Conservation (phyloP, 108 stramenopile genomes). For the Cyclotella cryptica region DNA sequence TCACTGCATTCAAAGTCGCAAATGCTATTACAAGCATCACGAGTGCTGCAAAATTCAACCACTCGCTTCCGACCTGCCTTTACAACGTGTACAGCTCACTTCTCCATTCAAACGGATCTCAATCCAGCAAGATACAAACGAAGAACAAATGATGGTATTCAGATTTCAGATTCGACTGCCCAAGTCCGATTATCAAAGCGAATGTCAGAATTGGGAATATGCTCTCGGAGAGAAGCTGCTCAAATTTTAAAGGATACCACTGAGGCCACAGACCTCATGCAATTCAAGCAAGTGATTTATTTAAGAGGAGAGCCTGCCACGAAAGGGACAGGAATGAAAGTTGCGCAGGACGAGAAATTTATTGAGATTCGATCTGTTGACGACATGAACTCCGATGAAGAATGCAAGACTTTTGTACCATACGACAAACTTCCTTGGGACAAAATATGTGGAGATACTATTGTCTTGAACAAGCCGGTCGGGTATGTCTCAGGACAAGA, state of each 20-base stretch:
- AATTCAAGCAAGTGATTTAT: slow-evolving; percentile 31
- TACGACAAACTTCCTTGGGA: slow-evolving; percentile 38
- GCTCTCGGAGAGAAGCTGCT: slow-evolving; percentile 81
- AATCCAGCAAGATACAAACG: too few species aligned
- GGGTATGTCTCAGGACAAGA: slow-evolving; percentile 84
- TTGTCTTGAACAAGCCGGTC: slow-evolving; percentile 85
- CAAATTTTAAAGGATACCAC: slow-evolving; percentile 52
- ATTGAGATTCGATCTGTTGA: slow-evolving; percentile 31
- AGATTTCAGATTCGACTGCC: too few species aligned
- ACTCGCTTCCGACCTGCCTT: too few species aligned
- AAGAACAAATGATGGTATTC: too few species aligned
- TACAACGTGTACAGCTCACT: too few species aligned
- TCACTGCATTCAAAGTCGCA: too few species aligned
- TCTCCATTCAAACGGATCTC: too few species aligned
- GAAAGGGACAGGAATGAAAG: slow-evolving; percentile 57
- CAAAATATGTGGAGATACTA: slow-evolving; percentile 46
- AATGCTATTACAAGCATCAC: too few species aligned
- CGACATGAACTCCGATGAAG: not conserved
- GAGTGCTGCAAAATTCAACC: too few species aligned
- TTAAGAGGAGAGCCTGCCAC: slow-evolving; percentile 54
- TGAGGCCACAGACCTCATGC: slow-evolving; percentile 28
- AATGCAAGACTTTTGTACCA: slow-evolving; percentile 24
- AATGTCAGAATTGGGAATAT: slow-evolving; percentile 74
- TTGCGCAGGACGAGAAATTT: slow-evolving; percentile 36
- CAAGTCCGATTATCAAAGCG: slow-evolving; percentile 77